A percentile compares a stretch with the other conserved stretches of the same genome.
These are phyloP conservation scores for Syzygium oleosum DNA, from an alignment of 345 rosid species.

Conservation along the genomic window DNA sequence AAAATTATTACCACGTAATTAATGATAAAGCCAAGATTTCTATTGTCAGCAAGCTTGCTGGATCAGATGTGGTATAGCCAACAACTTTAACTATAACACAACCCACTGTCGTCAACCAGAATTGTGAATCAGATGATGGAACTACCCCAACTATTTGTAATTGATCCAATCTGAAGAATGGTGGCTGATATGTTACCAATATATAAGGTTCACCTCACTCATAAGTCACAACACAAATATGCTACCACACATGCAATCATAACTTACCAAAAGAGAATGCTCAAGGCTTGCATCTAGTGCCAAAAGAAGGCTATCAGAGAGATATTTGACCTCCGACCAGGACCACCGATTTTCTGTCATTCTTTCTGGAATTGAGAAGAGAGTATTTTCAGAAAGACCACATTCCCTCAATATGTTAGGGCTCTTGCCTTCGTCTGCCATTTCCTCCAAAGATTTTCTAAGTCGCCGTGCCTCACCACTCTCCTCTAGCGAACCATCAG, in stretches of 20 bases:
- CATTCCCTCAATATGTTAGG: constrained; percentile 55
- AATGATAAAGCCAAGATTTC: not conserved
- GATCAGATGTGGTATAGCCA: not conserved
- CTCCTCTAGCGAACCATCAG: constrained; percentile 92
- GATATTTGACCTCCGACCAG: constrained; percentile 78
- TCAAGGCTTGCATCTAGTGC: constrained; percentile 98
- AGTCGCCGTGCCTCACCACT: constrained; percentile 94
- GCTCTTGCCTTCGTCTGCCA: constrained; percentile 83
- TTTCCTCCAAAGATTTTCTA: constrained; percentile 81
- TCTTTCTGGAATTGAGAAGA: constrained; percentile 44
- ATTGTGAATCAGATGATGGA: not conserved
- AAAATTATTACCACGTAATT: not conserved
- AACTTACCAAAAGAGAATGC: constrained; percentile 90
- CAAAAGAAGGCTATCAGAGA: constrained; percentile 68
- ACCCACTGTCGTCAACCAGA: not conserved
- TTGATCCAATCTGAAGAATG: not conserved
- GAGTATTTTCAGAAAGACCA: constrained; percentile 70
- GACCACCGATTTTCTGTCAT: constrained; percentile 74
- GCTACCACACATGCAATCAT: not conserved
- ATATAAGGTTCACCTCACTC: not conserved
- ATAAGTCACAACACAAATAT: not conserved
- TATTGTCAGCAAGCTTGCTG: not conserved
- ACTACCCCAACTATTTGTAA: not conserved
- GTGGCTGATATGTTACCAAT: not conserved
- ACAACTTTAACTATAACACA: not conserved